phyloP scores from a whole-genome alignment of 805 yeast species.

The Lachancea kluyveri region DNA sequence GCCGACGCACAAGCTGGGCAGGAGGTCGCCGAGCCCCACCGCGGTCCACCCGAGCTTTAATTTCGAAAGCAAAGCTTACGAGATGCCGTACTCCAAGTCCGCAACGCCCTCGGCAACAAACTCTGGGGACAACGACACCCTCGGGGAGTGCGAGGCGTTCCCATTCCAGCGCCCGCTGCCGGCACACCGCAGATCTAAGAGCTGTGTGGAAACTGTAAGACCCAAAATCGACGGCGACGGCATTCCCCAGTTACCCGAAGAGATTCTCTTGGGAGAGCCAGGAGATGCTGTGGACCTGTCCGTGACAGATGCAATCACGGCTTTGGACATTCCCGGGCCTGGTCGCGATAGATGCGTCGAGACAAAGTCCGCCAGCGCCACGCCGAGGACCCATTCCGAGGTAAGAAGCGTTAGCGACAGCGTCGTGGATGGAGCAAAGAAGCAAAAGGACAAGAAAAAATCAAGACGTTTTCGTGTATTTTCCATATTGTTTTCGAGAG shows the following conservation, averaged over 20 bases:
- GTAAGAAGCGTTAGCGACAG: slow-evolving; percentile 23
- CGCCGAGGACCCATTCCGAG: no score
- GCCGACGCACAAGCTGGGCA: slow-evolving; percentile 7
- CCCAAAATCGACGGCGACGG: background rate
- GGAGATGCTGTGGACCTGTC: slow-evolving; percentile 30
- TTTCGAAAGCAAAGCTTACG: slow-evolving; percentile 35
- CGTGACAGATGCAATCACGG: no score
- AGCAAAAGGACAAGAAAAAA: slow-evolving; percentile 14
- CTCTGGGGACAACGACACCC: no score
- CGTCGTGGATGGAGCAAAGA: slow-evolving; percentile 8
- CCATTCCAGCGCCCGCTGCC: background rate
- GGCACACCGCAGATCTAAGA: background rate
- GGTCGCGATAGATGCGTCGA: no score
- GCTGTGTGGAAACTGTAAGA: no score
- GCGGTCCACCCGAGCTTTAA: slow-evolving; percentile 21
- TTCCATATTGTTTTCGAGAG: no score
- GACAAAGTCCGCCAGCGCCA: no score
- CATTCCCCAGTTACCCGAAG: slow-evolving; percentile 10
- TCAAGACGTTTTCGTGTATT: no score
- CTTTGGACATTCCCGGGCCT: no score
- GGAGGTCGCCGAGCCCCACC: slow-evolving; percentile 5
- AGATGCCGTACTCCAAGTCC: slow-evolving; percentile 24
- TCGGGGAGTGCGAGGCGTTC: no score
- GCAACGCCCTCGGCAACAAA: no score
- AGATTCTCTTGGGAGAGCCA: slow-evolving; percentile 28